Base-by-base conservation (phyloP, 2,329 filamentous ascomycete species). In the Cercospora nicotianae region DNA sequence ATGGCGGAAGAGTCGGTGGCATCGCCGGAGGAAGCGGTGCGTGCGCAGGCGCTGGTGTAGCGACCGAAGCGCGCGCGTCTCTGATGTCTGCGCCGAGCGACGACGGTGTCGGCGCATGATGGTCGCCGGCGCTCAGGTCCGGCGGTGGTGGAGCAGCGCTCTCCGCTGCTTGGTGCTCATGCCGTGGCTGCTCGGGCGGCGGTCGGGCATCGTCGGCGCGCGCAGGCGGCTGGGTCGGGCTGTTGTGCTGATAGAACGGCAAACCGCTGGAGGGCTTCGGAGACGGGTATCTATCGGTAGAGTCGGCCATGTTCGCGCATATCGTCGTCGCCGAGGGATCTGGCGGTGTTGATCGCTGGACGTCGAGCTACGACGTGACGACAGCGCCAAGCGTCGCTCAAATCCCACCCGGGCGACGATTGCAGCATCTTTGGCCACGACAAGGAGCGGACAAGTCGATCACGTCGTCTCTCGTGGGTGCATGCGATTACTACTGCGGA, bases 221-320 rank as follows among this genome's bases (percentile, higher is more conserved):
- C 55, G 31, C 9, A 8, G 53, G 30, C 39, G 53, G 20, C 16
- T 60, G 63, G n/a, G 53, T 26, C 51, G 51, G 33, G 23, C 36
- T 42, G 63, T 60, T 26, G 60, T 60, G 65, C 23, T 60, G 65
- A 61, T 67, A 69, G 53, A 69, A 66, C n/a, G 63, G 63, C 30
- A 66, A 26, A 23, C 55, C 31, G 36, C 60, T 66, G 20, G 60
- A 53, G 31, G 51, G 64, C 60, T 55, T 55, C 26, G 67, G 64
- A 12, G 66, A 67, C 20, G 66, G 66, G 36, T 67, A 67, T 45
- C 66, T 63, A 48, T 65, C 63, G 36, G 28, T 33, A 18, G 53
- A 33, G 18, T 64, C 62, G 51, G 67, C 63, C 71, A 65, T 36
- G 65, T 58, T 7, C 63, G 60, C 36, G 70, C 67, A 48, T 68